Conservation (phyloP, 1,284 basidiomycete genomes). For the Thelephora terrestris region DNA sequence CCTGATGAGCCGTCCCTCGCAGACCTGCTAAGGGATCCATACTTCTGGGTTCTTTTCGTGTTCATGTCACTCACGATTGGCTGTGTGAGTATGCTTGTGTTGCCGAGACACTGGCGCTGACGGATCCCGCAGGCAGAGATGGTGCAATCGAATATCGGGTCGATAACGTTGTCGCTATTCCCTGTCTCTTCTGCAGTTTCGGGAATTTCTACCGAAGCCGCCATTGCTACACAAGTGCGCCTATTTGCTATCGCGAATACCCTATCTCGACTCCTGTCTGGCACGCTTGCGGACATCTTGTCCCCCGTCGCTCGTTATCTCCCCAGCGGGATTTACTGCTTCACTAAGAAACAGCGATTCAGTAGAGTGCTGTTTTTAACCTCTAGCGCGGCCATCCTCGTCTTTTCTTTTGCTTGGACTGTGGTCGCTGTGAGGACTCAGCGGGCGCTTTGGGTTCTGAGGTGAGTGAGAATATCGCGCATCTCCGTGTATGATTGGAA, state of each 20-base stretch:
- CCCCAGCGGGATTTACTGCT: constrained; percentile 26
- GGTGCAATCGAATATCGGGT: constrained; percentile 71
- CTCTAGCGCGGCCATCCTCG: constrained; percentile 36
- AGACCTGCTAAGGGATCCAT: constrained; percentile 40
- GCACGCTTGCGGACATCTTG: constrained; percentile 57
- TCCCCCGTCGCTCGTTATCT: constrained; percentile 44
- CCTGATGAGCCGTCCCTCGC: constrained; percentile 26
- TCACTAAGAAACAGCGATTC: constrained; percentile 38
- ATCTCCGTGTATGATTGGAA: constrained; percentile 1
- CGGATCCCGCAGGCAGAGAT: constrained; percentile 53
- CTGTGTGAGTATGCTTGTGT: constrained; percentile 34
- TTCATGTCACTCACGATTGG: constrained; percentile 47
- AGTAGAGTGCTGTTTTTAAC: constrained; percentile 54
- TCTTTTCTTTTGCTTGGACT: constrained; percentile 43
- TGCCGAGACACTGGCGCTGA: not conserved
- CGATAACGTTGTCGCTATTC: constrained; percentile 58
- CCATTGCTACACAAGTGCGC: constrained; percentile 54
- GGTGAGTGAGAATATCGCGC: constrained; percentile 27
- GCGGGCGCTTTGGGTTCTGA: constrained; percentile 48
- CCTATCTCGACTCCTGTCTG: constrained; percentile 54
- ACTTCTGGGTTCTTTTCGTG: constrained; percentile 47
- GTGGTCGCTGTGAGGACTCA: constrained; percentile 36
- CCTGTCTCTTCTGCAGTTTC: constrained; percentile 14
- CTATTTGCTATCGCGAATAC: constrained; percentile 63
- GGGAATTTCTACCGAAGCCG: constrained; percentile 19